Evolutionary conservation across 768 basidiomycete genomes (phyloP).

Genomic region (Mycena leptocephala): DNA sequence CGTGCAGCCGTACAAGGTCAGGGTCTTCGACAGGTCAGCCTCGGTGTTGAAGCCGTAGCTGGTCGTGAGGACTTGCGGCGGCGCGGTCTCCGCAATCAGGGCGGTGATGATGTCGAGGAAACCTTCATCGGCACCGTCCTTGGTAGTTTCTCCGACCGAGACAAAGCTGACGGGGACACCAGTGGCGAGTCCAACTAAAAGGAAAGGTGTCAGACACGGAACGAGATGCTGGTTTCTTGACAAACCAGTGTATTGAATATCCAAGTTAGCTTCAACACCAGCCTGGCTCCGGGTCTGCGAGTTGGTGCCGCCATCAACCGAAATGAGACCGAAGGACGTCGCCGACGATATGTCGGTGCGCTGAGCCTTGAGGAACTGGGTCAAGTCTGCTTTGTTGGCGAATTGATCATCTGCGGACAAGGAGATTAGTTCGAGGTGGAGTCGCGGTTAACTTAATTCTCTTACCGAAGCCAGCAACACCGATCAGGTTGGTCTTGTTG

Average conservation of each 20-base stretch:
- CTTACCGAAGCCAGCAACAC: slow-evolving; percentile 42
- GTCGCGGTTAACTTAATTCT: background rate
- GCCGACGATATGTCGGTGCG: slow-evolving; percentile 44
- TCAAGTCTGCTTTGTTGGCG: slow-evolving; percentile 39
- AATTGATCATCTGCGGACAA: slow-evolving; percentile 26
- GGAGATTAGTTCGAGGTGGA: background rate
- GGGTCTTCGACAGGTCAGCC: slow-evolving; percentile 43
- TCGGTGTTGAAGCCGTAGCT: slow-evolving; percentile 68
- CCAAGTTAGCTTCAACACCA: slow-evolving; percentile 48
- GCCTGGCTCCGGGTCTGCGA: slow-evolving; percentile 41
- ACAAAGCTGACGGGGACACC: slow-evolving; percentile 45
- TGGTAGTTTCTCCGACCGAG: slow-evolving; percentile 35
- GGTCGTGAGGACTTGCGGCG: slow-evolving; percentile 65
- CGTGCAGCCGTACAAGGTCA: slow-evolving; percentile 23
- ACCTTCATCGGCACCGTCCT: slow-evolving; percentile 35
- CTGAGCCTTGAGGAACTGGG: slow-evolving; percentile 42
- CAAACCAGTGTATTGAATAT: slow-evolving; percentile 49
- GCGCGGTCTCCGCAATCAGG: slow-evolving; percentile 26
- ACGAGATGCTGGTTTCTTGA: too few relatives aligned
- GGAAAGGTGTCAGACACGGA: too few relatives aligned
- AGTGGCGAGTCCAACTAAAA: slow-evolving; percentile 44
- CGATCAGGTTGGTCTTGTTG: slow-evolving; percentile 37
- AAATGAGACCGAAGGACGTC: slow-evolving; percentile 42
- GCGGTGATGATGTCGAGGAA: slow-evolving; percentile 37
- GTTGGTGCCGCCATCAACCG: slow-evolving; percentile 48